A percentile compares a stretch with the other conserved stretches of the same genome.
These are phyloP conservation scores for Aspergillus puulaauensis DNA, from an alignment of 2,329 filamentous ascomycete species.

Conservation along the genomic window DNA sequence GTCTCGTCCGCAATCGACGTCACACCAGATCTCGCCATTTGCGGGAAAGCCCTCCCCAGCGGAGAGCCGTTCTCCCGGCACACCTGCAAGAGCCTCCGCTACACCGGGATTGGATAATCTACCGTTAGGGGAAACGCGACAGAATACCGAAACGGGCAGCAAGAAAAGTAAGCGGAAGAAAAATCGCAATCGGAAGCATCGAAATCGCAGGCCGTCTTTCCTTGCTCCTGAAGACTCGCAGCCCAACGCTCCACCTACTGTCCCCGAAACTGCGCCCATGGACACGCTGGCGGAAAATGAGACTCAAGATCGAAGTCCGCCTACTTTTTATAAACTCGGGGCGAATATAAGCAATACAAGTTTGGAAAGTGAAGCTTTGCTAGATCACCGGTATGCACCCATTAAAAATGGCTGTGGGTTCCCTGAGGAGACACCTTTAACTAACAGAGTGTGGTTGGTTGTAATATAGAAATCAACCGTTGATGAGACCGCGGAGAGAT, in stretches of 20 bases:
- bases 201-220: slow-evolving; percentile 79
- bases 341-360: slow-evolving; percentile 77
- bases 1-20: slow-evolving; percentile 17
- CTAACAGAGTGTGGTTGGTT: slow-evolving; percentile 3
- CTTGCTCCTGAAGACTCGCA: slow-evolving; percentile 61
- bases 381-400: slow-evolving; percentile 73
- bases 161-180: slow-evolving; percentile 54
- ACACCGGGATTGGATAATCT: slow-evolving; percentile 6
- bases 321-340: slow-evolving; percentile 55
- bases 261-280: slow-evolving; percentile 33
- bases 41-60: slow-evolving; percentile 1
- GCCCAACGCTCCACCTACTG: slow-evolving; percentile 50
- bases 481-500: slow-evolving; percentile 64
- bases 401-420: background rate
- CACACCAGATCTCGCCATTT: slow-evolving; percentile 14
- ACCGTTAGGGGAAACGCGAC: slow-evolving; percentile 15
- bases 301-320: slow-evolving; percentile 26
- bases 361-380: slow-evolving; percentile 80
- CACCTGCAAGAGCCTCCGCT: slow-evolving; percentile 6
- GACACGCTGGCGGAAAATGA: slow-evolving; percentile 30
- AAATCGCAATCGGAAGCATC: slow-evolving; percentile 76
- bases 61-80: slow-evolving; percentile 10
- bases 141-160: slow-evolving; percentile 22
- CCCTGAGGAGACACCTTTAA: background rate
- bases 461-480: slow-evolving; percentile 55